Evolutionary conservation across 2,329 filamentous ascomycete genomes (phyloP).

Genomic region (Neonectria coccinea): DNA sequence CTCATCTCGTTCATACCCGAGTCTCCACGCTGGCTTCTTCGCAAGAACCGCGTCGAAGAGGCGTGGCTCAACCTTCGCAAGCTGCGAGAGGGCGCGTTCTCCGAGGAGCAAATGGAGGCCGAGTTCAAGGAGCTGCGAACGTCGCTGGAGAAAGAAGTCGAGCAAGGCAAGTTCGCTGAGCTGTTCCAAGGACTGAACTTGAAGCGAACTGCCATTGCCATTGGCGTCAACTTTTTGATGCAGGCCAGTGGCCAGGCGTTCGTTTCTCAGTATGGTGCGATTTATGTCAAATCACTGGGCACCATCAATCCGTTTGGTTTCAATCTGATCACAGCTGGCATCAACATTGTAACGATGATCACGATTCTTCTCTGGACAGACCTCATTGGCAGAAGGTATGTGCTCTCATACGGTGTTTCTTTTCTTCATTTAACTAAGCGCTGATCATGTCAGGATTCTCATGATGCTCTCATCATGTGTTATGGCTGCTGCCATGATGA

Average conservation of each 20-base stretch:
- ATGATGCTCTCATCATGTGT: conserved; percentile 2
- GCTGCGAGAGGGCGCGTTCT: conserved; percentile 27
- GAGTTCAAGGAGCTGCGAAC: conserved; percentile 31
- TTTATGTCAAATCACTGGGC: conserved; percentile 44
- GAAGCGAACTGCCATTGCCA: conserved; percentile 41
- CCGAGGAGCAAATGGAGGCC: conserved; percentile 33
- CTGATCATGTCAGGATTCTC: background rate
- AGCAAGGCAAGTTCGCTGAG: conserved; percentile 28
- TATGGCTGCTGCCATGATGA: conserved; percentile 18
- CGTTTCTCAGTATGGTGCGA: conserved; percentile 44
- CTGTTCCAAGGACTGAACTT: conserved; percentile 29
- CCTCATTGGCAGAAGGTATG: conserved; percentile 26
- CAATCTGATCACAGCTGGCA: conserved; percentile 26
- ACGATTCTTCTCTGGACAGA: conserved; percentile 6
- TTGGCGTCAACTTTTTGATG: conserved; percentile 46
- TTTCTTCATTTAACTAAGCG: background rate
- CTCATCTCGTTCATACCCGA: conserved; percentile 42
- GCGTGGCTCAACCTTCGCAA: conserved; percentile 25
- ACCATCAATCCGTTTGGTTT: conserved; percentile 46
- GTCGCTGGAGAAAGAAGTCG: conserved; percentile 33
- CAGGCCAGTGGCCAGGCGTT: conserved; percentile 46
- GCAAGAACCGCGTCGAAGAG: conserved; percentile 35
- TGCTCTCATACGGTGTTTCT: background rate
- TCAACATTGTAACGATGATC: conserved; percentile 15
- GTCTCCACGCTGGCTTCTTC: conserved; percentile 43